Base-by-base conservation (phyloP, 192 early-diverging fungal genomes). In the Backusella tarrabulga region DNA sequence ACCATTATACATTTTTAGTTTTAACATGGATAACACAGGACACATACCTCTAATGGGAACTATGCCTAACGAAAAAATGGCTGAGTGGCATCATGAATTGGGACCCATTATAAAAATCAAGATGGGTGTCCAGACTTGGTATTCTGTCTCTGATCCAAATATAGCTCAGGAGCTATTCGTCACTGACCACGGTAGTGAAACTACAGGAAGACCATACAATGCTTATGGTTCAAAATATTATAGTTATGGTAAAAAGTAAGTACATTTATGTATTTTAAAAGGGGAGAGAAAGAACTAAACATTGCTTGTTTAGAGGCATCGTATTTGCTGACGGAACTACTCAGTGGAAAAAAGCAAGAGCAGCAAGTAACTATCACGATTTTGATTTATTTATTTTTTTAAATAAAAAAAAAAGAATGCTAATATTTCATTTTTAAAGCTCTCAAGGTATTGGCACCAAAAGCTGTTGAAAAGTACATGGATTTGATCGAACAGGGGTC, bases 121-220 rank as follows among this genome's bases (percentile, higher is more conserved):
- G 14, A 46, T 72, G 38, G 71, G 71, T 32, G 71, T 46, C 19
- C 71, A 72, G 29, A n/a, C 52, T 29, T 72, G 71, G 71, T 70
- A n/a, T n/a, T 40, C 38, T 21, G 26, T 70, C 17, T 36, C 34
- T 36, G 68, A 70, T n/a, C 68, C 68, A n/a, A 23, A 8, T 9
- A 35, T 70, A n/a, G 68, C 68, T 21, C 68, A 70, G 6, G 68
- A 70, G n/a, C 19, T 70, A 21, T 70, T 70, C 8, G 34, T 70
- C 11, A 36, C 34, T 7, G 38, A 70, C 9, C 6, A 70, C 9
- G 68, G 34, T 40, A 70, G 54, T 23, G 54, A 70, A 0, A 40
- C 68, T 34, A 12, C 68, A 11, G n/a, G 17, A 11, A 70, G 68
- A 70, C 17, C 38, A 7, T 40, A 40, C 12, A n/a, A 36, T 36